Base-by-base conservation (phyloP, 495 filamentous ascomycete genomes). In the Aspergillus bridgeri region DNA sequence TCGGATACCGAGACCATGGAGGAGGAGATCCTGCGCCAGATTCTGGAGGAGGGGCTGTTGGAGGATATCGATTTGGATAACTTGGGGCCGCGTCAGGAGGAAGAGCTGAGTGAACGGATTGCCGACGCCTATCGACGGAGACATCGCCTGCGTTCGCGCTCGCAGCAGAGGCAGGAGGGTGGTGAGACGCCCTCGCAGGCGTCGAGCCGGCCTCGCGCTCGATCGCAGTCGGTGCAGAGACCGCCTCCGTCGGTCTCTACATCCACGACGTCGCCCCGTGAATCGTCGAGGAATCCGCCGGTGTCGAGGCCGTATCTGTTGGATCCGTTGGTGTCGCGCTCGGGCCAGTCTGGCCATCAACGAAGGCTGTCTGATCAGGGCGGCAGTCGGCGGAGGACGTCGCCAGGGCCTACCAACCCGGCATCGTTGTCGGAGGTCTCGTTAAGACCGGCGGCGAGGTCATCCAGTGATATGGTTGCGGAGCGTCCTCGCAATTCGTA, bases 11-110 rank as follows among this genome's bases (percentile, higher is more conserved):
- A 88, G 64, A 90, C 91, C 54, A 80, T 94, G 65, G 86, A 95
- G 68, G 90, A 93, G 64, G 91, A 94, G 67, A 96, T 96, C 58
- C 75, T 93, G 60, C 80, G 88, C 42, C 89, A 94, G 70, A 96
- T 96, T 50, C 82, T 91, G 59, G 90, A 93, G 62, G 91, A 96
- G 61, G 92, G 92, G 0, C 69, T 96, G 50, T 68, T 96, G 52
- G 89, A 96, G 60, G 91, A 91, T 27, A 82, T 96, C 51, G 90
- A 96, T 64, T 73, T 95, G 52, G 84, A 91, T 64, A 89, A 90
- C 60, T 81, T 96, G 23, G 88, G 89, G 60, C 77, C 88, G 3
- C 73, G 73, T 48, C 88, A 86, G 58, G 91, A 96, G 63, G 90
- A 96, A 60, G 89, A 94, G 68, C 81, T 96, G 6, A 95, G 88